A percentile compares a stretch with the other conserved stretches of the same genome.
These are phyloP conservation scores for Pleurotus tuber-regium DNA, from an alignment of 768 basidiomycete genomes.

Conservation along the genomic window DNA sequence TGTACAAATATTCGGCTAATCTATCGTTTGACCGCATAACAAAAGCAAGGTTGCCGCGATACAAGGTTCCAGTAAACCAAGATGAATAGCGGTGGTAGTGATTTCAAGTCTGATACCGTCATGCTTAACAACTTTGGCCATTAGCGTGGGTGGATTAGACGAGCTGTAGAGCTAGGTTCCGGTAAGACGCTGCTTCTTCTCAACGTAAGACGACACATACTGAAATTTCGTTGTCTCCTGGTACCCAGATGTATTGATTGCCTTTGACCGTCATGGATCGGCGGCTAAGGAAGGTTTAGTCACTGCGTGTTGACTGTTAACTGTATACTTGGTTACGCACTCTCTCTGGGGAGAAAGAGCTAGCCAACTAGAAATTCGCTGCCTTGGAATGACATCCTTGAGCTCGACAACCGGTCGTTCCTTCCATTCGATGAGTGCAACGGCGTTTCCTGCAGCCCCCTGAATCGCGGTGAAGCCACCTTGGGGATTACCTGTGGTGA, in stretches of 20 bases:
- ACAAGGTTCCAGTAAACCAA: conserved; percentile 49
- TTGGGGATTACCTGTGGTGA: conserved; percentile 47
- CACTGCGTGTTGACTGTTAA: not conserved
- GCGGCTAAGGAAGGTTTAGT: conserved; percentile 26
- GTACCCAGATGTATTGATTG: conserved; percentile 53
- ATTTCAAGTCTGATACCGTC: conserved; percentile 51
- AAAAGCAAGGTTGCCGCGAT: conserved; percentile 54
- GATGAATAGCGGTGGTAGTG: conserved; percentile 51
- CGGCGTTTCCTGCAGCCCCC: conserved; percentile 39
- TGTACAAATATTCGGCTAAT: too few species aligned
- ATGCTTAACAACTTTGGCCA: conserved; percentile 51
- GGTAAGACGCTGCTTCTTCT: conserved; percentile 1
- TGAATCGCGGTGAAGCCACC: conserved; percentile 57
- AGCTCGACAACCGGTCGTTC: conserved; percentile 48
- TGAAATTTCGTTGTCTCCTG: conserved; percentile 49
- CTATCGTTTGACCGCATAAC: conserved; percentile 62
- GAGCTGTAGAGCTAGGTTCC: conserved; percentile 44
- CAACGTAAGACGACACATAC: conserved; percentile 31
- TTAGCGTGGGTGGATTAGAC: conserved; percentile 32
- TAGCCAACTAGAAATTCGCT: conserved; percentile 52
- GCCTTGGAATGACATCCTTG: conserved; percentile 44
- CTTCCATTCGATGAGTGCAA: conserved; percentile 62
- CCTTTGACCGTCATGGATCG: conserved; percentile 53
- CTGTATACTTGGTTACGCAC: conserved; percentile 31
- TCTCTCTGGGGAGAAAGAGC: conserved; percentile 41